Evolutionary conservation across 805 yeast species (phyloP), one percentile per base, ranked within the genome.

Genomic region (Sungouiozyma ichnusensis): DNA sequence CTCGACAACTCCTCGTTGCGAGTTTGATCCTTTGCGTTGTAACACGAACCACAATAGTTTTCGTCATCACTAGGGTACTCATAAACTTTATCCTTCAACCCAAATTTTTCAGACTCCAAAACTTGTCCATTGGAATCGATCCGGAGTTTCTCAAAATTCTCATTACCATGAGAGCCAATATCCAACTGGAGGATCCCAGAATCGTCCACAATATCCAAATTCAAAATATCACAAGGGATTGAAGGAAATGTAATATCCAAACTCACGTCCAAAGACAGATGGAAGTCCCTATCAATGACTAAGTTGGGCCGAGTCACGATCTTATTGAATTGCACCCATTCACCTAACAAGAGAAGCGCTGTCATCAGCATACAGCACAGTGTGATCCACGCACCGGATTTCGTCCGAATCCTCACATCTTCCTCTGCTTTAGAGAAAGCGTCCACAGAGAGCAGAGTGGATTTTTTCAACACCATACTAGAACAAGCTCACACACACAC

Each of bases 361-460:
- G 85, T 79, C 2, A 83, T 68, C 9, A 77, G 39, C 2, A 78
- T 54, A 55, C 95, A 82, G 3, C 76, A 66, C 35, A 92, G 55
- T 3, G 97, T 87, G 52, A 92, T 83, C 20, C 87, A 53, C 2
- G 96, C 98, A 42, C 98, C 98, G 3, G 90, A 72, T 3, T 88
- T 72, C 2, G 98, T 92, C 48, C 82, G 78, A 45, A 92, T 76
- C 39, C 85, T 74, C 8, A 94, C 94, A 60, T 92, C 98, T 55
- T 90, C 97, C 27, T 85, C 87, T 6, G 97, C 85, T 62, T 87
- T 88, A 19, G 95, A 76, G 60, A 90, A 88, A 14, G 92, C 95
- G 62, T 88, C 97, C 45, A 84, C 66, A 35, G 80, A 76, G 38
- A 84, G 45, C 31, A 68, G 53, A n/a, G 59, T 52, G 13, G 56